A percentile compares a stretch with the other conserved stretches of the same genome.
These are phyloP conservation scores for Sordariomycetes sp. DNA, from an alignment of 2,329 filamentous ascomycete genomes.

Conservation along the genomic window DNA sequence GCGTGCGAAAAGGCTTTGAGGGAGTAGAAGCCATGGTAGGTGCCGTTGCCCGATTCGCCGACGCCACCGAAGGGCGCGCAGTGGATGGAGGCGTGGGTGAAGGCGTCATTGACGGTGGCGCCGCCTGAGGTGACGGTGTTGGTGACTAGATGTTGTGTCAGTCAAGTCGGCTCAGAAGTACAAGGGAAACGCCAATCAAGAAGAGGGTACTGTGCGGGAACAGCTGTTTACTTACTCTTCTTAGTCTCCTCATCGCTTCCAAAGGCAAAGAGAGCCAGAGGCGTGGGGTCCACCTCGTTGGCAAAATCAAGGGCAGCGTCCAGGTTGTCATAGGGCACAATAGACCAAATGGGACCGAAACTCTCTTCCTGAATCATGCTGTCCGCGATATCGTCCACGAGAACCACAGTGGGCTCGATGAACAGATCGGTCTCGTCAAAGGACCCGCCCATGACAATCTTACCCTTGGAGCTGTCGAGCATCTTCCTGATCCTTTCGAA, in stretches of 20 bases:
- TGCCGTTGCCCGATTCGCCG: slow-evolving; percentile 36
- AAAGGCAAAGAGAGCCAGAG: slow-evolving; percentile 77
- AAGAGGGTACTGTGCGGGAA: background rate
- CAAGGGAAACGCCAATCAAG: no score
- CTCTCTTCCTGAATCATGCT: slow-evolving; percentile 81
- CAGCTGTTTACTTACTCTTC: slow-evolving; percentile 58
- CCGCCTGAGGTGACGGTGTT: slow-evolving; percentile 34
- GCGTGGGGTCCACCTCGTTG: slow-evolving; percentile 73
- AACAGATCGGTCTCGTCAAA: slow-evolving; percentile 73
- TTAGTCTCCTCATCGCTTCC: slow-evolving; percentile 71
- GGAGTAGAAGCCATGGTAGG: slow-evolving; percentile 38
- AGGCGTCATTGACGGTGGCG: slow-evolving; percentile 39
- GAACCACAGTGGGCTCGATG: slow-evolving; percentile 89
- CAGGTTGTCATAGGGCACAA: slow-evolving; percentile 69
- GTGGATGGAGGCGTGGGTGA: slow-evolving; percentile 31
- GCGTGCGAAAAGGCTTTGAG: slow-evolving; percentile 32
- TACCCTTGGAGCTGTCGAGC: slow-evolving; percentile 76
- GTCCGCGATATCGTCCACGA: slow-evolving; percentile 51
- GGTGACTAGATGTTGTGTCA: slow-evolving; percentile 25
- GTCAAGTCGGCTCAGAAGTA: no score
- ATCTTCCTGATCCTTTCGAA: slow-evolving; percentile 82
- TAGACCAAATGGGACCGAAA: slow-evolving; percentile 86
- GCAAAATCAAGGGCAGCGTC: slow-evolving; percentile 78
- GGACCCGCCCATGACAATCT: slow-evolving; percentile 78
- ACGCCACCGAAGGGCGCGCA: slow-evolving; percentile 39